Evolutionary conservation across 306 rosid genomes (phyloP).

Genomic region (peach (Prunus persica)): Prunus_persica_NCBIv2 NC_034013.1:17489501-17490000

Average conservation of each 20-base stretch:
- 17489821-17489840: slow-evolving; percentile 58
- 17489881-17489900: slow-evolving; percentile 67
- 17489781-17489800: slow-evolving; percentile 62
- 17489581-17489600: slow-evolving; percentile 44
- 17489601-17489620: slow-evolving; percentile 44
- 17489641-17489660: slow-evolving; percentile 44
- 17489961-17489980: slow-evolving; percentile 43
- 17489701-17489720: slow-evolving; percentile 65
- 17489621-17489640: slow-evolving; percentile 56
- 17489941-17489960: slow-evolving; percentile 45
- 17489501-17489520: slow-evolving; percentile 73
- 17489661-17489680: slow-evolving; percentile 57
- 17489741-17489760: slow-evolving; percentile 40
- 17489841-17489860: slow-evolving; percentile 52
- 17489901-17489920: slow-evolving; percentile 52
- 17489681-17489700: slow-evolving; percentile 62
- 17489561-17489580: slow-evolving; percentile 87
- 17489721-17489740: slow-evolving; percentile 21
- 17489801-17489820: slow-evolving; percentile 56
- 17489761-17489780: slow-evolving; percentile 53
- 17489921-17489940: slow-evolving; percentile 54
- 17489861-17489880: slow-evolving; percentile 65
- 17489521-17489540: slow-evolving; percentile 80
- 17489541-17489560: slow-evolving; percentile 96
- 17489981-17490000: slow-evolving; percentile 72